Evolutionary conservation across 192 early-diverging fungal genomes (phyloP), one percentile per base, ranked within the genome.

Genomic region (Rhizophagus prolifer): DNA sequence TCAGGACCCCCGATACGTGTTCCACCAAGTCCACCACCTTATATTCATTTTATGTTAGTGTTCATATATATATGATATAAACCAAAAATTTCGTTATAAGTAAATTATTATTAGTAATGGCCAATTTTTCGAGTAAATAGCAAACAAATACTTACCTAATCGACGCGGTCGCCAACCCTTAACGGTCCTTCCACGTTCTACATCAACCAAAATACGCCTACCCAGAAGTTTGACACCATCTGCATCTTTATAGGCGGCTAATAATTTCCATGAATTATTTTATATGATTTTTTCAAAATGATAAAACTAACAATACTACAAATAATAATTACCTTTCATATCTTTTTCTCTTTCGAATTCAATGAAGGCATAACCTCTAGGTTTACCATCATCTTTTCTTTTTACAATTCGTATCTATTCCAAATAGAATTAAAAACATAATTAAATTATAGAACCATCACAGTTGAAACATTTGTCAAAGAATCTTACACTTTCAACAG

Each of bases 121-220:
- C 14, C 14, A 46, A 60, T 70, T 9, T 16, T 46, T 30, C 2
- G 28, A 19, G 12, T 36, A 28, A 14, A 26, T 12, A 64, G 5
- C 41, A 47, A 67, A 21, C 8, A 23, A 26, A 23, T 46, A 16
- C 60, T 80, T 81, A 74, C 91, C 93, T 7, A 96, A 81, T n/a
- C 92, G 86, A 68, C 92, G 89, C 30, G 97, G 97, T 60, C 85
- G 85, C 97, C 97, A 98, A 66, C 92, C 95, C 77, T 95, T 96
- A 14, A 98, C 97, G 4, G 97, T 98, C 58, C 97, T 88, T 5
- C 96, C 97, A 72, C 96, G 90, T 80, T 98, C 97, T 30, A 98
- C 96, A 81, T 98, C 97, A 2, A 97, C 95, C 25, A 97, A 82
- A 26, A 97, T 85, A 46, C 95, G 89, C 26, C 94, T 90, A 28